A percentile compares a stretch with the other conserved stretches of the same genome.
Conservation (phyloP, 768 basidiomycete genomes). For the Boletus patriciae region DNA sequence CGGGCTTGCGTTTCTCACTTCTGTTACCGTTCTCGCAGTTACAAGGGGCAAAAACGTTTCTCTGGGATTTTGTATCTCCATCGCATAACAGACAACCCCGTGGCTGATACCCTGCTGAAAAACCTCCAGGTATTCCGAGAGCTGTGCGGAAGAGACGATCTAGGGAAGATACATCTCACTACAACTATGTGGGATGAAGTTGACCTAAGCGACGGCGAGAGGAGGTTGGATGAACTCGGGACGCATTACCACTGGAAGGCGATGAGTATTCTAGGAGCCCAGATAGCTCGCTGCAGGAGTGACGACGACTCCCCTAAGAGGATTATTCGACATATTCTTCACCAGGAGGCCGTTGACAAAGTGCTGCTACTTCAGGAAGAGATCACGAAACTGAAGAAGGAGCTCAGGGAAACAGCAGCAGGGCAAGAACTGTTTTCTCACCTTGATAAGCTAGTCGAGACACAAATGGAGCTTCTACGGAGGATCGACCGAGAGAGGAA, state of each 20-base stretch:
- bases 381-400: conserved; percentile 5
- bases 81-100: conserved; percentile 40
- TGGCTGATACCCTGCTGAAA: conserved; percentile 34
- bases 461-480: conserved; percentile 4
- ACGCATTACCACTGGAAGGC: conserved; percentile 2
- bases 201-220: conserved; percentile 15
- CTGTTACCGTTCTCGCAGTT: background rate
- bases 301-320: conserved; percentile 7
- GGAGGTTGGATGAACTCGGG: conserved; percentile 13
- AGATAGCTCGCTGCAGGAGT: conserved; percentile 5
- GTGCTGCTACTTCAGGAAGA: conserved; percentile 6
- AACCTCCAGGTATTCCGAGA: conserved; percentile 36
- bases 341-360: background rate
- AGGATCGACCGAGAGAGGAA: conserved; percentile 12
- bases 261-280: conserved; percentile 13
- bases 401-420: conserved; percentile 8
- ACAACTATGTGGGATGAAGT: conserved; percentile 43
- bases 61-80: conserved; percentile 41
- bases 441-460: conserved; percentile 11
- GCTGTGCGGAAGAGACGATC: conserved; percentile 29
- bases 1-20: background rate
- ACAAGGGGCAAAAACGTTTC: conserved; percentile 16
- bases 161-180: conserved; percentile 35
- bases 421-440: conserved; percentile 10
- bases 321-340: conserved; percentile 9